A percentile compares a stretch with the other conserved stretches of the same genome.
phyloP scores from a whole-genome alignment of 345 rosid genomes.

The Populus alba region DNA sequence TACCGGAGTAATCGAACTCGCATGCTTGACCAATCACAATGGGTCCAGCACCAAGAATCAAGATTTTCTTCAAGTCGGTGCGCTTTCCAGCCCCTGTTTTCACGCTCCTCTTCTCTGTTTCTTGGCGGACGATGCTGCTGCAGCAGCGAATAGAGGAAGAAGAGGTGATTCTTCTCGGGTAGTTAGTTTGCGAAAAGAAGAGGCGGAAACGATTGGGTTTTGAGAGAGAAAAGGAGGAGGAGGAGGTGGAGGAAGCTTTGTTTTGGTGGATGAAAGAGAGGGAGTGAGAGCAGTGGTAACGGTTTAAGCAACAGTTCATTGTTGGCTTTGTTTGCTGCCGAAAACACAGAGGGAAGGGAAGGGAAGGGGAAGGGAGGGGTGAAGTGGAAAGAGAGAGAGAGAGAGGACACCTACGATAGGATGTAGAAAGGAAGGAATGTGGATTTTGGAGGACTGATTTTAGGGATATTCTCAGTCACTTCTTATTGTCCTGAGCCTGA shows the following conservation, averaged over 20 bases:
- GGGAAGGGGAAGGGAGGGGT: too few relatives aligned
- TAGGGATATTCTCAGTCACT: too few relatives aligned
- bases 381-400: too few relatives aligned
- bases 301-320: neutral
- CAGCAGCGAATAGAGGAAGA: neutral
- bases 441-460: too few relatives aligned
- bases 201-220: neutral
- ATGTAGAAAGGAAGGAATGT: too few relatives aligned
- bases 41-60: slow-evolving; percentile 96
- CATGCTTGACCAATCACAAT: slow-evolving; percentile 98
- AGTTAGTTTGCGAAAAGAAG: neutral
- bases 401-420: too few relatives aligned
- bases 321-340: neutral
- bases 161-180: neutral
- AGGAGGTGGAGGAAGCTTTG: neutral
- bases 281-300: neutral
- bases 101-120: neutral
- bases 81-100: slow-evolving; percentile 41
- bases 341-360: neutral
- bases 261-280: neutral
- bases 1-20: slow-evolving; percentile 96
- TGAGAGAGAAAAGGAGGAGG: neutral
- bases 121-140: neutral
- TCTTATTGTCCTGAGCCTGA: too few relatives aligned
- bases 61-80: slow-evolving; percentile 79